phyloP scores from a whole-genome alignment of 495 filamentous ascomycete species.

The Tricharina praecox region DNA sequence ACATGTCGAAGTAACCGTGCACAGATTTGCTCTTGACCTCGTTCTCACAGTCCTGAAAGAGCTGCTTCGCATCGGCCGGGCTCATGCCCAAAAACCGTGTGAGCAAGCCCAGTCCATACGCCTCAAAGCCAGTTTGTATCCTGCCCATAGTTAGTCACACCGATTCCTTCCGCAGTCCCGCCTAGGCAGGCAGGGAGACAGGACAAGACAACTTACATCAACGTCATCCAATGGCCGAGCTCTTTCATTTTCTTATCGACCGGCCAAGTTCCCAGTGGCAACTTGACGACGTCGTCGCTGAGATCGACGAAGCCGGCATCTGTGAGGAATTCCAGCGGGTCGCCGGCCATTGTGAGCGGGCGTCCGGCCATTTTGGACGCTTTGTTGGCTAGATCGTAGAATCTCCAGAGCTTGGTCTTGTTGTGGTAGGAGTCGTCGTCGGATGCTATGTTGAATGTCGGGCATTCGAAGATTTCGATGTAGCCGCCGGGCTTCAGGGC shows the following conservation, averaged over 20 bases:
- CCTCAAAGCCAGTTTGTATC: conserved; percentile 10
- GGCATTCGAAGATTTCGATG: conserved; percentile 35
- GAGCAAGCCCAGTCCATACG: conserved; percentile 12
- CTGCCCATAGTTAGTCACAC: background rate
- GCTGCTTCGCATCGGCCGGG: conserved; percentile 3
- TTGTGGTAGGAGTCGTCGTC: conserved; percentile 25
- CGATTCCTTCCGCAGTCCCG: background rate
- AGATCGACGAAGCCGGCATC: conserved; percentile 18
- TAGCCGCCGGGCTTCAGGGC: conserved; percentile 38
- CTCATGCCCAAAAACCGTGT: conserved; percentile 10
- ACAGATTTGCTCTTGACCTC: background rate
- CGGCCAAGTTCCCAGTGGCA: conserved; percentile 17
- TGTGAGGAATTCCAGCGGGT: conserved; percentile 5
- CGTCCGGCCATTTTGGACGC: background rate
- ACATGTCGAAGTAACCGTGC: background rate
- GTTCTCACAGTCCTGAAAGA: conserved; percentile 1
- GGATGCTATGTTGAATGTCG: conserved; percentile 23
- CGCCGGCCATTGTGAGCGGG: background rate
- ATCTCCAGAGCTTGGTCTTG: background rate
- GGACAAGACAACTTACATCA: background rate
- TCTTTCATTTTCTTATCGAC: conserved; percentile 12
- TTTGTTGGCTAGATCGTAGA: background rate
- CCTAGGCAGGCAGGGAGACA: too few relatives aligned
- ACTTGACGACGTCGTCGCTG: background rate
- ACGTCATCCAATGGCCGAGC: conserved; percentile 10